phyloP scores from a whole-genome alignment of 371 early-diverging fungal species.

The Amoeboaphelidium occidentale region DNA sequence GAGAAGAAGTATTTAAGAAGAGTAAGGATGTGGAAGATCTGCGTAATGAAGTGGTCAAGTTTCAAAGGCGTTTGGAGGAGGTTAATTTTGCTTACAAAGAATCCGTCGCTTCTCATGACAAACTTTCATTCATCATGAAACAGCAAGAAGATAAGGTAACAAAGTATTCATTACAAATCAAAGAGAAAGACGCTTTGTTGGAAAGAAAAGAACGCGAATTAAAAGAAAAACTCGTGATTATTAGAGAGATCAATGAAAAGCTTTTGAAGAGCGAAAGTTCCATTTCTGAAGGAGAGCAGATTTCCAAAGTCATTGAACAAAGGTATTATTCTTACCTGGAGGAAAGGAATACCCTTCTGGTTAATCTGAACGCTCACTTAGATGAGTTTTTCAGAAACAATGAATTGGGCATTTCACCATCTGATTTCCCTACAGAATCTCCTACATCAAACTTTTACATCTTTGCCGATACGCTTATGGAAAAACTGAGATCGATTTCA shows the following conservation, averaged over 20 bases:
- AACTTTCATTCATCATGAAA: neutral
- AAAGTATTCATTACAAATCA: neutral
- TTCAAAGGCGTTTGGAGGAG: neutral
- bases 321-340: neutral
- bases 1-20: neutral
- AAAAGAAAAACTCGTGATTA: neutral
- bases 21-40: neutral
- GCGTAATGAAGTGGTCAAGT: neutral
- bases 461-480: neutral
- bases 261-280: neutral
- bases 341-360: neutral
- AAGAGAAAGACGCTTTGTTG: neutral
- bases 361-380: neutral
- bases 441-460: neutral
- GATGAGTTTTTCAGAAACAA: neutral
- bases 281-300: neutral
- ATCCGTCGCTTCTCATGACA: neutral
- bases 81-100: neutral
- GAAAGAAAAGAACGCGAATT: neutral
- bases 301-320: neutral
- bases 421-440: neutral
- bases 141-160: neutral
- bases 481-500: neutral
- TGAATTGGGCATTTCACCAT: neutral
- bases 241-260: neutral